Percentiles rank a stretch among this genome's conserved stretches.
Evolutionary conservation across 2,329 filamentous ascomycete species (phyloP).

Genomic region (Nigrospora osmanthi): DNA sequence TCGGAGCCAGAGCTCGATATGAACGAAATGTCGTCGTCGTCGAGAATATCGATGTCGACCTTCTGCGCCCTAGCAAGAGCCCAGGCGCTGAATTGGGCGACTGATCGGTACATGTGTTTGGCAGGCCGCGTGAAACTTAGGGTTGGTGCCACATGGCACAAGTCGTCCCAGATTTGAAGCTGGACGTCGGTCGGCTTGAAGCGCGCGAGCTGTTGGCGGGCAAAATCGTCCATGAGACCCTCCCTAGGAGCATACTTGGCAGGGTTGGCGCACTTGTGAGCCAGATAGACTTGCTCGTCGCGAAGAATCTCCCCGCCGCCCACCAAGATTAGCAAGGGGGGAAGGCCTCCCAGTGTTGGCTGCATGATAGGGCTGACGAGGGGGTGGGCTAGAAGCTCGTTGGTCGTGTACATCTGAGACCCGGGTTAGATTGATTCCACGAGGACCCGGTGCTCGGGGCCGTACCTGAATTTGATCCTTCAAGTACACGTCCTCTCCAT

Average conservation of each 20-base stretch:
- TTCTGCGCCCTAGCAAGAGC: conserved; percentile 76
- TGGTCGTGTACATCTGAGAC: conserved; percentile 62
- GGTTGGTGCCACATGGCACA: conserved; percentile 88
- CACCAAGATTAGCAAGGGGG: conserved; percentile 76
- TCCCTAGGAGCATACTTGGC: conserved; percentile 64
- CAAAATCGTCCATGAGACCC: conserved; percentile 53
- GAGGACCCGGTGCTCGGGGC: not conserved
- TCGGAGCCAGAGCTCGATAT: conserved; percentile 54
- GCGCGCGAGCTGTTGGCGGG: conserved; percentile 49
- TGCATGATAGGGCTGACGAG: conserved; percentile 86
- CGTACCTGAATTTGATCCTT: conserved; percentile 86
- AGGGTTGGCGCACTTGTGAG: conserved; percentile 89
- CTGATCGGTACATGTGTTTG: conserved; percentile 89
- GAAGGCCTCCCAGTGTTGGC: conserved; percentile 80
- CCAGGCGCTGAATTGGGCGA: conserved; percentile 93
- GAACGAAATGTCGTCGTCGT: conserved; percentile 69
- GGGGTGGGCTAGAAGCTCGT: conserved; percentile 77
- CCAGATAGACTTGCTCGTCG: conserved; percentile 91
- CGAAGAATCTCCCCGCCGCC: conserved; percentile 84
- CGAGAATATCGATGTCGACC: conserved; percentile 69
- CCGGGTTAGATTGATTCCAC: not conserved
- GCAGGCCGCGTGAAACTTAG: conserved; percentile 95
- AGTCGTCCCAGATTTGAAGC: conserved; percentile 90
- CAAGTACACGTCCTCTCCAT: conserved; percentile 63
- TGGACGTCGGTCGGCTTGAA: conserved; percentile 87